These are phyloP conservation scores for Termitomyces titanicus DNA, from an alignment of 768 basidiomycete species.

Conservation along the genomic window DNA sequence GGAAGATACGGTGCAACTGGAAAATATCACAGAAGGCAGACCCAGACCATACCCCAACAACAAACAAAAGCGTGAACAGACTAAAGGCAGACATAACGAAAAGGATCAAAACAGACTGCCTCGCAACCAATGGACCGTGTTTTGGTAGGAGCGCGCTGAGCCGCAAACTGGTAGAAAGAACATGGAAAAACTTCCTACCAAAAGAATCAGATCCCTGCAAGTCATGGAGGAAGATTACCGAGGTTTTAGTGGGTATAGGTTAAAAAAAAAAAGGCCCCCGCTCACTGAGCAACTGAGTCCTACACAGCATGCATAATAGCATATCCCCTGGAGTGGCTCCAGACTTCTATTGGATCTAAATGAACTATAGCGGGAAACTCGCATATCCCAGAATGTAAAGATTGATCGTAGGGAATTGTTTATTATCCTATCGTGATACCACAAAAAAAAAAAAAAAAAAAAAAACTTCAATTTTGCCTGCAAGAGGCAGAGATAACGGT, in stretches of 20 bases:
- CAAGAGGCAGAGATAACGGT: too few relatives aligned
- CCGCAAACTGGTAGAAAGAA: not conserved
- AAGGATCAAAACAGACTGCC: not conserved
- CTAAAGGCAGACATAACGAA: not conserved
- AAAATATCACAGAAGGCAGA: slow-evolving; percentile 14
- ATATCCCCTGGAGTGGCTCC: not conserved
- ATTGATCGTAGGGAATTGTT: too few relatives aligned
- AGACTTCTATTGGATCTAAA: too few relatives aligned
- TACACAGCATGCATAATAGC: not conserved
- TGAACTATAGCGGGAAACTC: too few relatives aligned
- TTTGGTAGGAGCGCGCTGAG: not conserved
- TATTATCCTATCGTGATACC: too few relatives aligned
- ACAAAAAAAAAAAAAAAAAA: too few relatives aligned
- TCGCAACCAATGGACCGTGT: not conserved
- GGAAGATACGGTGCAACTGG: slow-evolving; percentile 24
- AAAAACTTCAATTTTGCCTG: too few relatives aligned
- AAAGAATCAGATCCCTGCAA: not conserved
- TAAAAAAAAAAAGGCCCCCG: too few relatives aligned
- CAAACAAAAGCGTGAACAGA: not conserved
- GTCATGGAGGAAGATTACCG: not conserved
- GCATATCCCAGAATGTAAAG: too few relatives aligned
- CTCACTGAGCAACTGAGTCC: too few relatives aligned
- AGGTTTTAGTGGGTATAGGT: not conserved
- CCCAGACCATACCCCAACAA: not conserved
- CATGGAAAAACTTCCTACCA: not conserved